Evolutionary conservation across 257 asterid genomes (phyloP).

Genomic region (Nicotiana obtusifolia): DNA sequence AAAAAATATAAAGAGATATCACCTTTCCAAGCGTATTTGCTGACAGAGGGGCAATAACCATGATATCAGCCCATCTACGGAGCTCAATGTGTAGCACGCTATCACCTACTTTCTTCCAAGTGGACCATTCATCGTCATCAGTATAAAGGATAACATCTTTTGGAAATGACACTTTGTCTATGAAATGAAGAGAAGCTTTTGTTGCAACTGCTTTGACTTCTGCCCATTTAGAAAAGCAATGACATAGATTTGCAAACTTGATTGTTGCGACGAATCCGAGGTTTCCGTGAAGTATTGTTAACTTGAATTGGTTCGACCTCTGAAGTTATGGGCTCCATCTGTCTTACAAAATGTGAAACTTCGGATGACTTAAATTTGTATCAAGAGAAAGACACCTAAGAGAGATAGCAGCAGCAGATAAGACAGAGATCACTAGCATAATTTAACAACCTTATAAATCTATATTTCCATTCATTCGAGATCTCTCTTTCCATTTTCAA

Average conservation of each 20-base stretch:
- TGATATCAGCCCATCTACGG: constrained; percentile 80
- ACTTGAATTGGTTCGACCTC: constrained; percentile 29
- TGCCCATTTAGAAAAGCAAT: constrained; percentile 76
- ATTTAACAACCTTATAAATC: not conserved
- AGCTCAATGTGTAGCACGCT: constrained; percentile 77
- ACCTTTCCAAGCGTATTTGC: constrained; percentile 97
- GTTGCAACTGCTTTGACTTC: constrained; percentile 90
- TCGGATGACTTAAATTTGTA: not conserved
- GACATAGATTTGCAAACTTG: constrained; percentile 76
- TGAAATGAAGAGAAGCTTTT: constrained; percentile 64
- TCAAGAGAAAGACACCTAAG: not conserved
- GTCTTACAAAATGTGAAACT: constrained; percentile 42
- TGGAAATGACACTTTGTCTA: constrained; percentile 56
- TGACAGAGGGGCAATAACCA: constrained; percentile 93
- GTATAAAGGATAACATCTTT: constrained; percentile 60
- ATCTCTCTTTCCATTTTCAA: not conserved
- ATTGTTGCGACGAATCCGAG: constrained; percentile 81
- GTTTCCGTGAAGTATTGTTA: constrained; percentile 37
- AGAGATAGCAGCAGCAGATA: not conserved
- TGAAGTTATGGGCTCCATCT: constrained; percentile 17
- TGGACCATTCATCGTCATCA: constrained; percentile 81
- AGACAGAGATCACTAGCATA: not conserved
- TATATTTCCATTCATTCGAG: not conserved
- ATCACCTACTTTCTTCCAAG: constrained; percentile 75
- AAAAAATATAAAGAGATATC: not conserved